Evolutionary conservation across 345 rosid species (phyloP).

Genomic region (Salix purpurea): DNA sequence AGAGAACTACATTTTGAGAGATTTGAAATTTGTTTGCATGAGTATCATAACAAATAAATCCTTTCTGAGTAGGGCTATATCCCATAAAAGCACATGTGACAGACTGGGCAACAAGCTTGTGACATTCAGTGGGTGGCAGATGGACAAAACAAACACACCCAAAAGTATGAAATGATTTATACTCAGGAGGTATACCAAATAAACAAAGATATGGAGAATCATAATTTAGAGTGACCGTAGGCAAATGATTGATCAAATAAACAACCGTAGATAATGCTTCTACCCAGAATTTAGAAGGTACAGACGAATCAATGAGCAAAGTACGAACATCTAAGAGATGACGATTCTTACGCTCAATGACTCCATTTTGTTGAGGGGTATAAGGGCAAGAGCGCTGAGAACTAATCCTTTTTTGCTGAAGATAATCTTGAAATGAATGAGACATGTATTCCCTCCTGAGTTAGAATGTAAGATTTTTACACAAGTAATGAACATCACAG

Average conservation of each 20-base stretch:
- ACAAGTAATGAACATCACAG: no score
- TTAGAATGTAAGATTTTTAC: neutral
- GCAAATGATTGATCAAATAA: neutral
- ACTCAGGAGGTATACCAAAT: neutral
- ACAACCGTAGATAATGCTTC: neutral
- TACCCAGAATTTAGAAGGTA: no score
- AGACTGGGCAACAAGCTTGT: neutral
- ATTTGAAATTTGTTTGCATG: no score
- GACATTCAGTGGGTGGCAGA: accelerated
- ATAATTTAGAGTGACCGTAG: no score
- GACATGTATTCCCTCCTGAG: neutral
- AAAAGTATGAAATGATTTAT: neutral
- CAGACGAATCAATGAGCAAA: neutral
- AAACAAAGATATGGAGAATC: neutral
- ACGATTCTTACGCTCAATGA: neutral
- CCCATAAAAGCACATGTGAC: neutral
- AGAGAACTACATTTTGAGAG: no score
- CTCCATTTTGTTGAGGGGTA: neutral
- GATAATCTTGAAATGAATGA: neutral
- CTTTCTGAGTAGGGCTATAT: neutral
- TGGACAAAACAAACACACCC: neutral
- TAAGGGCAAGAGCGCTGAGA: neutral
- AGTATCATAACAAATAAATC: no score
- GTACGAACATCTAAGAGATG: neutral
- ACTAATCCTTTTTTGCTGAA: neutral